Base-by-base conservation (phyloP, 352 stramenopile genomes). In the Phytophthora tubulina region DNA sequence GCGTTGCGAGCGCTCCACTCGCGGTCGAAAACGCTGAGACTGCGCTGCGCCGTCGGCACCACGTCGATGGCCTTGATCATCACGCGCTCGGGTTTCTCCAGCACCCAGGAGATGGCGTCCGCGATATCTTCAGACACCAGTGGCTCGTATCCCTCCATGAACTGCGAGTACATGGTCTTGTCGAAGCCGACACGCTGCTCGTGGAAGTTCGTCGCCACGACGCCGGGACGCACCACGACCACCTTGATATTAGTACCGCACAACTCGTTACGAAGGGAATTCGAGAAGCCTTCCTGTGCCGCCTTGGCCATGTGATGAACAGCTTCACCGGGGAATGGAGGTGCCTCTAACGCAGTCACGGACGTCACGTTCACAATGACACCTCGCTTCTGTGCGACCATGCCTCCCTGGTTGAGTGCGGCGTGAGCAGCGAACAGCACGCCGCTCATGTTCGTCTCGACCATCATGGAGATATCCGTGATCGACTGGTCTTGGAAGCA, bases 151-250 rank as follows among this genome's bases (percentile, higher is more conserved):
- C 72, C 72, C 39, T 73, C 50, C 21, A 79, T 59, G 61, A 79
- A 79, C 42, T 75, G 36, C 38, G 59, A 68, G 62, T 73, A 70
- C 61, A 61, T 73, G 7, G 27, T 3, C 31, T 49, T 48, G 51
- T 79, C 62, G n/a, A 70, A 79, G 4, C 72, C 72, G 30, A 79
- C 61, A 17, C 72, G 72, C 39, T 76, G 72, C 35, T 76, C 72
- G 45, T 79, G 72, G 72, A 76, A 79, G 44, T 79, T 76, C 1
- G 72, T 79, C 4, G 72, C 57, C 30, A 79, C 72, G 4, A 79
- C 72, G 8, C 72, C 67, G 0, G 72, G 72, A 58, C 72, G 72
- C 44, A 79, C 67, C 39, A 76, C 72, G 10, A 72, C 55, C 2
- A 79, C 72, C 50, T 72, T 75, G 63, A 79, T 76, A 45, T 79